These are phyloP conservation scores for Chrysanthemum lavandulifolium DNA, from an alignment of 129 eudicot genomes.

Conservation along the genomic window DNA sequence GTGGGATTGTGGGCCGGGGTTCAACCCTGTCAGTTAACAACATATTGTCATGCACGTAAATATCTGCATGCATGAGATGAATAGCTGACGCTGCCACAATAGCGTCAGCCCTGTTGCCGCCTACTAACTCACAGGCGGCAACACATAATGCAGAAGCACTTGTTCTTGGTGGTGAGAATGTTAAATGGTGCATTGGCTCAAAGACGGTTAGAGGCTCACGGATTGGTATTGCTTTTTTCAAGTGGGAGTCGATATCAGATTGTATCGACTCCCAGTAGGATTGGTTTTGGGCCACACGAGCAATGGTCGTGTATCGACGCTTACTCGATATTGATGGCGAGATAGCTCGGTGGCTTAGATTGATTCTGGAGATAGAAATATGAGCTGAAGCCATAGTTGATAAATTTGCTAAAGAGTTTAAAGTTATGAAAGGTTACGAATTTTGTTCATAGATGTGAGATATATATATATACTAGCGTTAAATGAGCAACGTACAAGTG, in stretches of 20 bases:
- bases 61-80: slow-evolving; percentile 65
- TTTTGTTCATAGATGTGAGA: neutral
- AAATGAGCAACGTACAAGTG: too few relatives aligned
- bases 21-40: slow-evolving; percentile 15
- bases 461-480: neutral
- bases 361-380: slow-evolving; percentile 16
- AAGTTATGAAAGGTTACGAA: too few relatives aligned
- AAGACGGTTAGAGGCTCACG: slow-evolving; percentile 50
- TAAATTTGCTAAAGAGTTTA: too few relatives aligned
- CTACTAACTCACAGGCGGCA: slow-evolving; percentile 74
- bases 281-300: slow-evolving; percentile 27
- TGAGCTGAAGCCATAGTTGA: slow-evolving; percentile 41
- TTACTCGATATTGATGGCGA: neutral
- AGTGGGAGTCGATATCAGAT: slow-evolving; percentile 44
- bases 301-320: neutral
- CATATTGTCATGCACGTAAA: slow-evolving; percentile 48
- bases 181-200: slow-evolving; percentile 75
- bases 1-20: slow-evolving; percentile 11
- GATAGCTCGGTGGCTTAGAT: slow-evolving; percentile 25
- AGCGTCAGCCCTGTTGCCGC: slow-evolving; percentile 55
- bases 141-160: slow-evolving; percentile 54
- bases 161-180: slow-evolving; percentile 52
- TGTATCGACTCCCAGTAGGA: slow-evolving; percentile 51
- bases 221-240: slow-evolving; percentile 50
- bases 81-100: slow-evolving; percentile 60